phyloP scores from a whole-genome alignment of 2,329 filamentous ascomycete species.

The Aspergillus vadensis region DNA sequence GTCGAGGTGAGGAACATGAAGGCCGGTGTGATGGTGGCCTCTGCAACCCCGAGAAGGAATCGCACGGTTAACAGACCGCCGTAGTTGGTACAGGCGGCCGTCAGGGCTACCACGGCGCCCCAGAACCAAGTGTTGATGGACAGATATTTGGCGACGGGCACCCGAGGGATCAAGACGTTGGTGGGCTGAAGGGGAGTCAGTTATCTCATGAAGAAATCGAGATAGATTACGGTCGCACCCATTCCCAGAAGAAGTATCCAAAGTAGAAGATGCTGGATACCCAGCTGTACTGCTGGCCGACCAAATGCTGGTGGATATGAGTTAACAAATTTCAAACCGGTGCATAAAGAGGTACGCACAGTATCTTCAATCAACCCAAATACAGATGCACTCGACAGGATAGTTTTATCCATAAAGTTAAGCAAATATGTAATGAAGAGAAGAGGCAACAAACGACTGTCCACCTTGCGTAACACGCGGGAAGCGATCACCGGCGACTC shows the following conservation, averaged over 20 bases:
- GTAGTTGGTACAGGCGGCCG: slow-evolving; percentile 52
- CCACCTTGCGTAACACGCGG: slow-evolving; percentile 56
- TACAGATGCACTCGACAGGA: slow-evolving; percentile 58
- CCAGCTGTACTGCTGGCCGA: slow-evolving; percentile 57
- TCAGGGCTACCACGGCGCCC: slow-evolving; percentile 53
- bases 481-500: background rate
- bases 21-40: slow-evolving; percentile 57
- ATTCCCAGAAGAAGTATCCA: slow-evolving; percentile 50
- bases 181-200: slow-evolving; percentile 30
- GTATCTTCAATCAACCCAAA: slow-evolving; percentile 57
- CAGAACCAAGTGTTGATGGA: slow-evolving; percentile 49
- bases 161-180: slow-evolving; percentile 46
- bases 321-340: background rate
- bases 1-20: slow-evolving; percentile 60
- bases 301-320: slow-evolving; percentile 40
- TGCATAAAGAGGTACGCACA: slow-evolving; percentile 10
- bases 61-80: slow-evolving; percentile 54
- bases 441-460: slow-evolving; percentile 57
- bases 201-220: too few relatives aligned
- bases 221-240: slow-evolving; percentile 3
- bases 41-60: slow-evolving; percentile 58
- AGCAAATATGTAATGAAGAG: slow-evolving; percentile 61
- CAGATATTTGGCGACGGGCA: slow-evolving; percentile 55
- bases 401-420: slow-evolving; percentile 65
- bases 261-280: slow-evolving; percentile 56